Evolutionary conservation across 1,284 basidiomycete species (phyloP).

Genomic region (Cryptococcus depauperatus): DNA sequence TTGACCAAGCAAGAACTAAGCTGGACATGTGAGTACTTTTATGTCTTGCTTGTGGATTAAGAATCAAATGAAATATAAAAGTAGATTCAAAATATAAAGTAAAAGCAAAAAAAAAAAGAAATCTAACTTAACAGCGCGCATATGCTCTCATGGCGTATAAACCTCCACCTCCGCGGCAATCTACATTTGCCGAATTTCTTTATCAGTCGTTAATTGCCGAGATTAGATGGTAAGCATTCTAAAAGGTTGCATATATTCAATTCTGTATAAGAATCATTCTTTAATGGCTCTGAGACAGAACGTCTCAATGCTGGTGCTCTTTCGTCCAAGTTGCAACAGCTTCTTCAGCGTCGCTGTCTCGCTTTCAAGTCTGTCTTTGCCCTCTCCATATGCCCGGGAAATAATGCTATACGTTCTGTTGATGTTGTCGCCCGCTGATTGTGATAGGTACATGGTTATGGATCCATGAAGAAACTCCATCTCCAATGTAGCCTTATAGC

Average conservation of each 20-base stretch:
- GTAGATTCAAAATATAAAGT: too few species aligned
- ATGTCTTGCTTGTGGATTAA: too few species aligned
- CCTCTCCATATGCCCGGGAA: slow-evolving; percentile 69
- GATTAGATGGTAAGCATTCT: too few species aligned
- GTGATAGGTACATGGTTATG: slow-evolving; percentile 75
- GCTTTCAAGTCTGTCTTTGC: slow-evolving; percentile 63
- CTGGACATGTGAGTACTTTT: too few species aligned
- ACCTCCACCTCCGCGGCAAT: too few species aligned
- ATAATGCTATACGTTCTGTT: slow-evolving; percentile 91
- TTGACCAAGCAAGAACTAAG: too few species aligned
- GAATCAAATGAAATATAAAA: too few species aligned
- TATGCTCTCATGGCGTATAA: neutral
- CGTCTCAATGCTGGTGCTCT: slow-evolving; percentile 89
- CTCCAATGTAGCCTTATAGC: slow-evolving; percentile 79
- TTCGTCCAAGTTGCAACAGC: slow-evolving; percentile 74
- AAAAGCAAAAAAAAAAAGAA: too few species aligned
- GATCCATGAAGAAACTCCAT: slow-evolving; percentile 99
- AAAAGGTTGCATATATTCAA: neutral
- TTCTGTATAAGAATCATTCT: neutral
- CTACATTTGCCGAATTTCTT: too few species aligned
- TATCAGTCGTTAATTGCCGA: too few species aligned
- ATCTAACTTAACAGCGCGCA: too few species aligned
- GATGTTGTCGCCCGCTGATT: slow-evolving; percentile 68
- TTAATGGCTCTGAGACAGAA: slow-evolving; percentile 53
- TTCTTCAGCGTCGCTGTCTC: slow-evolving; percentile 87